Evolutionary conservation across 257 asterid genomes (phyloP), one percentile per base, ranked within the genome.

Genomic region (Nicotiana attenuata): DNA sequence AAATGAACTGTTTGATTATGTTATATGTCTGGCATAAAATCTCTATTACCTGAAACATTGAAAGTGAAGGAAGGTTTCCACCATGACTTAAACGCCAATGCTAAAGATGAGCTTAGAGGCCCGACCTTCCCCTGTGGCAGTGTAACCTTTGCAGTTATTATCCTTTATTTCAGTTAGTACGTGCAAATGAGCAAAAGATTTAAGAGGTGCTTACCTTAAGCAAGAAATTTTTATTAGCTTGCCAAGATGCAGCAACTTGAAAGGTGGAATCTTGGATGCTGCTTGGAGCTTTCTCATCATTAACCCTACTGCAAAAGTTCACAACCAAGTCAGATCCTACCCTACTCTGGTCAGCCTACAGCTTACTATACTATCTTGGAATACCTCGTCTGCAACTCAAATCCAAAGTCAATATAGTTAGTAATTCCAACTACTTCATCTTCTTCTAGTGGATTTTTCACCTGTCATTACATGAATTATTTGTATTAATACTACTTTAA

Each of bases 191-290:
- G 10, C 5, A 15, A 10, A 60, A n/a, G 64, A 50, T 75, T 35
- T 4, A 75, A 79, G 45, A 52, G 65, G 56, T 3, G 31, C 41
- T 85, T 82, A 93, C 98, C 98, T 94, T 93, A 47, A 94, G 83
- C 88, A 94, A 80, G 65, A 94, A 87, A 86, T 92, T 94, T 81
- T 94, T 94, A 85, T 94, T 94, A 65, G 98, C 97, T 91, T 94
- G 98, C 98, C 98, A 94, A 76, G 98, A 94, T 68, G 97, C 98
- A 83, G 95, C 98, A 80, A 92, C 93, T 90, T 93, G 96, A 73
- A 94, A 93, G 81, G 91, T 89, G 33, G 98, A 92, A 80, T 94
- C 98, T 1, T 90, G 91, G 81, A 84, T 83, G 87, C 86, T 85
- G 84, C 86, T 89, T 68, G 93, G 76, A 15, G 86, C 59, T 81